These are phyloP conservation scores for Citrullus colocynthis DNA, from an alignment of 306 rosid species.

Conservation along the genomic window DNA sequence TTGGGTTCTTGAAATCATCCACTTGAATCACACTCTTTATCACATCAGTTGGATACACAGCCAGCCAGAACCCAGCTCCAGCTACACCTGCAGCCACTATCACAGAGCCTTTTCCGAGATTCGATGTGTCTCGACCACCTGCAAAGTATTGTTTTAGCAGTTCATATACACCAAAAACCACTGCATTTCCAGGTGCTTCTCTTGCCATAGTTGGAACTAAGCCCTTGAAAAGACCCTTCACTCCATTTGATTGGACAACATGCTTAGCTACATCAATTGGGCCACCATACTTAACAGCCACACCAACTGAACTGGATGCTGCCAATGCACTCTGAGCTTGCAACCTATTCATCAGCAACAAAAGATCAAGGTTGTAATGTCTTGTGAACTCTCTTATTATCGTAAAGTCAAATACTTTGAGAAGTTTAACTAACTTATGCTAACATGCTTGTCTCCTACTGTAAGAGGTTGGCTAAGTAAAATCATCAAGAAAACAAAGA, in stretches of 20 bases:
- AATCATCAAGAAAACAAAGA: not conserved
- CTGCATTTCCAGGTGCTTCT: conserved; percentile 87
- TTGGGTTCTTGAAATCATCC: conserved; percentile 79
- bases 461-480: not conserved
- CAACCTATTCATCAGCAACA: conserved; percentile 31
- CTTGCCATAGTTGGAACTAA: conserved; percentile 85
- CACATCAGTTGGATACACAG: conserved; percentile 85
- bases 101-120: conserved; percentile 68
- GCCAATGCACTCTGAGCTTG: conserved; percentile 89
- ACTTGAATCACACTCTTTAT: conserved; percentile 83
- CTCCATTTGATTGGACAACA: conserved; percentile 72
- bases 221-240: conserved; percentile 79
- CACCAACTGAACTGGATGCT: conserved; percentile 30
- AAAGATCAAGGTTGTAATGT: not conserved
- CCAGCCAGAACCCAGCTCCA: conserved; percentile 61
- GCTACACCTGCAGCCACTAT: conserved; percentile 72
- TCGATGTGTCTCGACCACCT: conserved; percentile 74
- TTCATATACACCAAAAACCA: conserved; percentile 79
- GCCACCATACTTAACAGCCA: conserved; percentile 72
- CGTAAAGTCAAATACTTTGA: not conserved
- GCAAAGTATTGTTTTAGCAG: conserved; percentile 54
- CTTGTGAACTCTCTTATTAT: not conserved
- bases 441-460: not conserved
- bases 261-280: conserved; percentile 87
- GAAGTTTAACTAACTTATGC: not conserved